phyloP scores from a whole-genome alignment of 164 flowering plant species.

The Umbellularia californica region DNA sequence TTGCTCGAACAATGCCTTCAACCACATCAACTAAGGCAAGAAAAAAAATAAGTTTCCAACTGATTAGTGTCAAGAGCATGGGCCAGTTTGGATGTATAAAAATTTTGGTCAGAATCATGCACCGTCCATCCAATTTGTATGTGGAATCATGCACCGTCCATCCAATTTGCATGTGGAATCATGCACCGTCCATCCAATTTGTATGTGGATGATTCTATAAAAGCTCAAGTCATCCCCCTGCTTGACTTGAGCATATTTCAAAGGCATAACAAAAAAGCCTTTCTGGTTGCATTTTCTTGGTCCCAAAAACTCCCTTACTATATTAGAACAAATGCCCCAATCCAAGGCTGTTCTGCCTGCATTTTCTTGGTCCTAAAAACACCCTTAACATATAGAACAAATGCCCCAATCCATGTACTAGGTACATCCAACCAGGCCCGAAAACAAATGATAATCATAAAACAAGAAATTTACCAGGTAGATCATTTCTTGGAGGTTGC shows the following conservation, averaged over 20 bases:
- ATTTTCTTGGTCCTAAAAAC: too few relatives aligned
- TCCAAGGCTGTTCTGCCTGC: too few relatives aligned
- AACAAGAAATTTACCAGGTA: slow-evolving; percentile 33
- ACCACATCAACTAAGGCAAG: not conserved
- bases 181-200: not conserved
- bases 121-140: not conserved
- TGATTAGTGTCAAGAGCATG: not conserved
- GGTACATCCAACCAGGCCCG: not conserved
- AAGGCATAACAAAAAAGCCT: too few relatives aligned
- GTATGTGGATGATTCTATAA: not conserved
- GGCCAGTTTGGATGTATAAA: not conserved
- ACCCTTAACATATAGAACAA: too few relatives aligned
- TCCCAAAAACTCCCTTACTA: too few relatives aligned
- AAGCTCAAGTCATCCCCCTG: too few relatives aligned
- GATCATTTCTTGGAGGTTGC: slow-evolving; percentile 29
- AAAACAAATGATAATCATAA: not conserved
- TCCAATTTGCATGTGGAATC: too few relatives aligned
- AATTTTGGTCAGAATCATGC: not conserved
- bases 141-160: not conserved
- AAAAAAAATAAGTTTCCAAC: not conserved
- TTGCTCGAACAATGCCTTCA: slow-evolving; percentile 44
- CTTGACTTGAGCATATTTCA: too few relatives aligned
- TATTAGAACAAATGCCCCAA: too few relatives aligned
- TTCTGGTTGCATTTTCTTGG: too few relatives aligned
- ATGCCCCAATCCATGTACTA: not conserved